Base-by-base conservation (phyloP, 768 basidiomycete species). In the Phaffia tasmanica region DNA sequence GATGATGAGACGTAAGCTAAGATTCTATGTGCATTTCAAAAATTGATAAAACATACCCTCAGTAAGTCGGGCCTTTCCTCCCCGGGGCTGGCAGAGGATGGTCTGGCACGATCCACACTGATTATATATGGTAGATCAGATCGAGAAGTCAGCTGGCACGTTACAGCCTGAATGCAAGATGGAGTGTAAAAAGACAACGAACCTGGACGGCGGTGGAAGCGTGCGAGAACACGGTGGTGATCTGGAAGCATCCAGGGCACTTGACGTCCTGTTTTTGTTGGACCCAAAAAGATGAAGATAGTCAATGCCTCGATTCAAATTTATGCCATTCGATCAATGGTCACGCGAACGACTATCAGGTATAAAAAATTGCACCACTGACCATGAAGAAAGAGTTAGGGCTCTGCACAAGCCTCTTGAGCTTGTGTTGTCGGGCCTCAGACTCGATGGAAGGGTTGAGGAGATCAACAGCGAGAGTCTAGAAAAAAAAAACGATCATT, bases 361-460 rank as follows among this genome's bases (percentile, higher is more conserved):
- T 53, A 16, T 3, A 60, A 16, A 60, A 19, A 16, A 21, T 35
- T n/a, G 32, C 58, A 19, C 29, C 5, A 57, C 67, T 51, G 27
- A 69, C 67, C 95, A 99, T 98, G 81, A 98, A 98, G 81, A 89
- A 98, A 47, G 94, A 98, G 81, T 97, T 91, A 71, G 95, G 95
- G 62, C 86, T 86, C 80, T 97, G 95, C 73, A 99, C 95, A 74
- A 98, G 86, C 78, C 92, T 87, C 84, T 99, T 98, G 79, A 97
- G 88, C 83, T 98, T 98, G 87, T 98, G 94, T 78, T 85, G 86
- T 78, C 82, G 85, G 79, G 81, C 85, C 81, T 94, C 88, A 73
- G 84, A 79, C 77, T 90, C 88, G 72, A 83, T 79, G 68, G 90
- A 87, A 73, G 91, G 94, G 85, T 98, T 89, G 78, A 98, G 86